Evolutionary conservation across 2,329 filamentous ascomycete species (phyloP).

Genomic region (Aspergillaceae sp.): DNA sequence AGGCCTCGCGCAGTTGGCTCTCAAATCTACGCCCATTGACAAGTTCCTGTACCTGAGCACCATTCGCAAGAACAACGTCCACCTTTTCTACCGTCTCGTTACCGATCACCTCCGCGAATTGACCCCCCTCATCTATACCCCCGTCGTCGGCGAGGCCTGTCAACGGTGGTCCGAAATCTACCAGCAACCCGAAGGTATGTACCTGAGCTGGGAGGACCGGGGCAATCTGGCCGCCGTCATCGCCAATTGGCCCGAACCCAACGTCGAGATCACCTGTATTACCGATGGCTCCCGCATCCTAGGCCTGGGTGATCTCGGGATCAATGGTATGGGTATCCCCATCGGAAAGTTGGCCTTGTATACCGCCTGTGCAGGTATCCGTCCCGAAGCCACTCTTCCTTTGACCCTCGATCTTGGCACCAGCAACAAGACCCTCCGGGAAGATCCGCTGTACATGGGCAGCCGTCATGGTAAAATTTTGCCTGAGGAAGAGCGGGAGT

Average conservation of each 20-base stretch:
- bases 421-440: constrained; percentile 52
- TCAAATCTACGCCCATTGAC: constrained; percentile 40
- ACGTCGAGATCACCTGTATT: constrained; percentile 92
- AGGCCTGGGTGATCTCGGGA: constrained; percentile 86
- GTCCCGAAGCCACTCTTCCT: constrained; percentile 61
- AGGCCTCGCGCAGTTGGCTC: constrained; percentile 39
- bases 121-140: constrained; percentile 44
- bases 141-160: constrained; percentile 78
- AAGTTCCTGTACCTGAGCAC: constrained; percentile 44
- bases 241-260: constrained; percentile 80
- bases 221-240: constrained; percentile 84
- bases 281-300: constrained; percentile 90
- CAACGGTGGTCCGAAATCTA: constrained; percentile 93
- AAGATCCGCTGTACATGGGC: constrained; percentile 88
- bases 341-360: constrained; percentile 95
- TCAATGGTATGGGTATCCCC: constrained; percentile 96
- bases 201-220: constrained; percentile 90
- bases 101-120: constrained; percentile 42
- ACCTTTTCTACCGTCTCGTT: constrained; percentile 45
- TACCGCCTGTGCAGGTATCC: constrained; percentile 89
- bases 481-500: constrained; percentile 71
- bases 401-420: constrained; percentile 57
- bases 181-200: constrained; percentile 89
- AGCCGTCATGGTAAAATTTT: constrained; percentile 74
- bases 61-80: constrained; percentile 44